A percentile compares a stretch with the other conserved stretches of the same genome.
phyloP scores from a whole-genome alignment of 139 green algal genomes.

The Chlamydomonas eustigma region DNA sequence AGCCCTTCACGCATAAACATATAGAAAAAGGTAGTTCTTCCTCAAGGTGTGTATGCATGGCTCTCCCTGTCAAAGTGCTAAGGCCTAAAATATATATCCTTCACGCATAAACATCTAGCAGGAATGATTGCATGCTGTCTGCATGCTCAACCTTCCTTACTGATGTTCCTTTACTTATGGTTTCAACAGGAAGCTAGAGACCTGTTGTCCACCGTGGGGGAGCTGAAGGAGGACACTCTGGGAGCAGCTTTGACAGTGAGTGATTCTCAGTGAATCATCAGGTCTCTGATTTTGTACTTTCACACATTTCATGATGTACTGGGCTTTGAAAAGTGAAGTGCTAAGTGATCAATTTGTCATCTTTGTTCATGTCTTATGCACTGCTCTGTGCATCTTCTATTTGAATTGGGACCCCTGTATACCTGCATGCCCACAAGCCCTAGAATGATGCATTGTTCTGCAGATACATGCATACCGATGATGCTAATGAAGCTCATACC shows the following conservation, averaged over 20 bases:
- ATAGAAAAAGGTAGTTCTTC: no score
- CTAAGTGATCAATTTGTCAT: background rate
- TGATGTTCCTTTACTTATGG: background rate
- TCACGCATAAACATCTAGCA: no score
- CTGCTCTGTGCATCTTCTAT: no score
- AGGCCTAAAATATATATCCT: no score
- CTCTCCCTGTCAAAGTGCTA: no score
- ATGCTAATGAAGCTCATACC: no score
- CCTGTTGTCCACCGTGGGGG: conserved; percentile 75
- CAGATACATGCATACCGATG: no score
- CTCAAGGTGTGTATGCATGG: no score
- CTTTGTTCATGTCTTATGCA: background rate
- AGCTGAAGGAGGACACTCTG: conserved; percentile 78
- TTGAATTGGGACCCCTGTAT: no score
- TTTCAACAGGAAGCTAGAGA: conserved; percentile 62
- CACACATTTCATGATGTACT: background rate
- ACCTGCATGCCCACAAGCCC: no score
- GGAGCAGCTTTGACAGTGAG: conserved; percentile 58
- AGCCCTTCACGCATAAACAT: no score
- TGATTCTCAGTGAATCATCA: background rate
- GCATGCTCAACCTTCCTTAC: background rate
- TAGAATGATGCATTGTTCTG: background rate
- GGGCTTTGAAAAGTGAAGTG: background rate
- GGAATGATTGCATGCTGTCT: no score
- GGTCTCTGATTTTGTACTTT: background rate